Base-by-base conservation (phyloP, 257 asterid genomes). In the Linaria vulgaris region DNA sequence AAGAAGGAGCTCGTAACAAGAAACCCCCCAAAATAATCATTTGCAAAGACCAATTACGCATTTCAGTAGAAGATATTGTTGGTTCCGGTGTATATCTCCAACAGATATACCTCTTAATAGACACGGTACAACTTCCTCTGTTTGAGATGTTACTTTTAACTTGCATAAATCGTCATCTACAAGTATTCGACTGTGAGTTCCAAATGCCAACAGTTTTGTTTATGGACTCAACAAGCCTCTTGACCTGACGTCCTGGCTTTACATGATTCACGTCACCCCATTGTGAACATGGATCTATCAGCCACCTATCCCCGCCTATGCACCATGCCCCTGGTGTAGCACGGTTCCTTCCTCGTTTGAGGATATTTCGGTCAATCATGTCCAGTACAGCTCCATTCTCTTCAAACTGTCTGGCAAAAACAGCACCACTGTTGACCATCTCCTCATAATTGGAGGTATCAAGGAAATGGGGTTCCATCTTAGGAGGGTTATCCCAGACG, bases 241-340 rank as follows among this genome's bases (percentile, higher is more conserved):
- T 79, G 22, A 80, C 83, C 24, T 66, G 87, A 25, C 84, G 83
- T 7, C 99, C 91, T 1, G 96, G 79, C 69, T 80, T 85, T 20
- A 90, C 72, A 19, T 80, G 83, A 68, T 90, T 90, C 22, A 90
- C 86, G 31, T 85, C 87, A 21, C 91, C 95, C 99, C 97, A 94
- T 58, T 76, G 82, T 0, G 96, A 82, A 56, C 99, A 94, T 5
- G 97, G 99, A 69, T 90, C 97, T 77, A 46, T 70, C 61, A 76
- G 70, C 99, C 95, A 84, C 61, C 71, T 78, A 69, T 50, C 74
- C 41, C 85, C 74, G 21, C 95, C 96, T 0, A 69, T 74, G 74
- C 99, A 94, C 99, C 99, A 94, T 8, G 95, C 89, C 5, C 99
- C 99, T 0, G 95, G 97, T 2, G 99, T 79, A 24, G 74, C 96